Percentiles rank a stretch among this genome's conserved stretches.
These are phyloP conservation scores for Debaryomyces hansenii DNA, from an alignment of 805 yeast genomes.

Conservation along the genomic window DNA sequence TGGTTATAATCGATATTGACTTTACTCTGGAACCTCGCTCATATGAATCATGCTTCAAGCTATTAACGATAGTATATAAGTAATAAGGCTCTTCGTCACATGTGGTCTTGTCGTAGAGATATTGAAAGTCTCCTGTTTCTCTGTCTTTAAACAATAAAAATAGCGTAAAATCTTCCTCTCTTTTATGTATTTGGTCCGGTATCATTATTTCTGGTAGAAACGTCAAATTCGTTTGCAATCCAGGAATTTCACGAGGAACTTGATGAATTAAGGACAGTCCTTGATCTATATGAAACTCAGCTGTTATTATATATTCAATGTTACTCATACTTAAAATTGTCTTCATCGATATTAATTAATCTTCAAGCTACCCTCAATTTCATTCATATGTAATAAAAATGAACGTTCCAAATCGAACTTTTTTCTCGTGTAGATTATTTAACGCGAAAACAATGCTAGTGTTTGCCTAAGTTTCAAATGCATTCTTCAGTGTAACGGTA, in stretches of 20 bases:
- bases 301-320: constrained; percentile 60
- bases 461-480: no score
- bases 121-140: constrained; percentile 39
- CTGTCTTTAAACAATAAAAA: constrained; percentile 51
- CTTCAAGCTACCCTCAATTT: neutral
- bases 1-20: constrained; percentile 59
- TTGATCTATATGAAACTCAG: constrained; percentile 76
- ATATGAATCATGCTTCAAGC: constrained; percentile 43
- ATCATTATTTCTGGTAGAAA: constrained; percentile 57
- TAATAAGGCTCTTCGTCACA: constrained; percentile 47
- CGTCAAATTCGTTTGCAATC: constrained; percentile 28
- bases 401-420: no score
- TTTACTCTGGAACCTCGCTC: constrained; percentile 62
- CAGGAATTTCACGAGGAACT: constrained; percentile 33
- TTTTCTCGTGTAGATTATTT: no score
- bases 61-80: constrained; percentile 55
- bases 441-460: no score
- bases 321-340: constrained; percentile 23
- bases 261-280: constrained; percentile 70
- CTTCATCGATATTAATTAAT: neutral
- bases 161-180: constrained; percentile 58
- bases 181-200: constrained; percentile 59
- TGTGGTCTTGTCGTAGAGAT: constrained; percentile 26
- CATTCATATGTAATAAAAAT: no score
- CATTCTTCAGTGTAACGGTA: neutral